A percentile compares a stretch with the other conserved stretches of the same genome.
Evolutionary conservation across 169 alveolate species (phyloP).

Genomic region (Plasmodium cynomolgi): DNA sequence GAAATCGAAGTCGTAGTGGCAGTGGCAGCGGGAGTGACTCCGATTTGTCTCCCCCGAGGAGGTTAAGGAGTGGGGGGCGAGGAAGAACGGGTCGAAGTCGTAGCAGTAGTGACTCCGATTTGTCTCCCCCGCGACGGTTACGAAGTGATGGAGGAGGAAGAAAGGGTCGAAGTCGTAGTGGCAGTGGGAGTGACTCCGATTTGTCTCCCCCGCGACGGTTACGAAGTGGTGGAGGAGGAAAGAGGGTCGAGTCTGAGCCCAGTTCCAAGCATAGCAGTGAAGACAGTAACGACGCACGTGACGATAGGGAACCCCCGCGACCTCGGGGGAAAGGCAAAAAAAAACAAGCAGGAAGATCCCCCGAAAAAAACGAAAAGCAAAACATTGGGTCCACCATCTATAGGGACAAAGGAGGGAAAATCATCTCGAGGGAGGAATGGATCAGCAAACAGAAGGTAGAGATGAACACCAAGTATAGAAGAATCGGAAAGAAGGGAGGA

Average conservation of each 20-base stretch:
- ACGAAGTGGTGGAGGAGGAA: not conserved
- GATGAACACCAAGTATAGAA: constrained; percentile 1
- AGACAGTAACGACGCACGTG: not conserved
- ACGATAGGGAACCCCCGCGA: not conserved
- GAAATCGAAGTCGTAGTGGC: not conserved
- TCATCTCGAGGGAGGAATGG: constrained; percentile 72
- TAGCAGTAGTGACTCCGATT: not conserved
- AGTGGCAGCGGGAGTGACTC: not conserved
- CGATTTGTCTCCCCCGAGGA: not conserved
- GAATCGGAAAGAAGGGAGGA: not conserved
- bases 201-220: not conserved
- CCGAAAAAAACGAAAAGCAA: not conserved
- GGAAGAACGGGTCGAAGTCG: no score
- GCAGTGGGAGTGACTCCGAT: not conserved
- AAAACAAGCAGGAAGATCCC: not conserved
- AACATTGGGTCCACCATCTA: constrained; percentile 1
- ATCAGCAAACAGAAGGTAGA: constrained; percentile 3
- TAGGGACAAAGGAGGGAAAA: constrained; percentile 66
- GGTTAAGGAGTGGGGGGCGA: not conserved
- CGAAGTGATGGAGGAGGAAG: no score
- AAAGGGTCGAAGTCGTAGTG: not conserved
- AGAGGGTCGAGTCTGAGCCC: not conserved
- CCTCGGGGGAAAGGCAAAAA: not conserved
- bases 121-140: not conserved
- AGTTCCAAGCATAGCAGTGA: not conserved